Percentiles rank a stretch among this genome's conserved stretches.
These are phyloP conservation scores for Botrytis aclada DNA, from an alignment of 2,329 filamentous ascomycete genomes.

Conservation along the genomic window DNA sequence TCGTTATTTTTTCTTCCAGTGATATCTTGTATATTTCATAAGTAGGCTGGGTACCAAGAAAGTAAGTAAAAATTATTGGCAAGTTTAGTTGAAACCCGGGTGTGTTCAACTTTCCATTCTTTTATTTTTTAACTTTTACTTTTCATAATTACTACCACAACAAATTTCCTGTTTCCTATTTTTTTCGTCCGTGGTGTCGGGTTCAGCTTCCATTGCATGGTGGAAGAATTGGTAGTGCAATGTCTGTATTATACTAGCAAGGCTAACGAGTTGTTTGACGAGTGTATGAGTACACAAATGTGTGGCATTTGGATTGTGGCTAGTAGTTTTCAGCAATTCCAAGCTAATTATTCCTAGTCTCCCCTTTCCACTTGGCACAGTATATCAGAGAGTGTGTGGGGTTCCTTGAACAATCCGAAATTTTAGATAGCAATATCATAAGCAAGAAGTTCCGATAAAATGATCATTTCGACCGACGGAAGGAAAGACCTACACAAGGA, in stretches of 20 bases:
- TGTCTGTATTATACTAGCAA: neutral
- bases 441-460: neutral
- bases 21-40: neutral
- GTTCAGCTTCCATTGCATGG: neutral
- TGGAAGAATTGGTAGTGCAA: neutral
- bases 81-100: neutral
- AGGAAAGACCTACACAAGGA: neutral
- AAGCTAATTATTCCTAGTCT: neutral
- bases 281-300: neutral
- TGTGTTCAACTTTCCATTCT: neutral
- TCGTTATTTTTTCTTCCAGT: neutral
- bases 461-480: neutral
- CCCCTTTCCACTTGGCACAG: neutral
- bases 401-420: neutral
- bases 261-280: no score
- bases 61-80: neutral
- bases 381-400: neutral
- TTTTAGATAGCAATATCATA: neutral
- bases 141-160: neutral
- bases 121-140: neutral
- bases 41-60: neutral
- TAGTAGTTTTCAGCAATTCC: neutral
- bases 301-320: neutral
- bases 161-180: neutral
- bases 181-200: neutral